Conservation (phyloP, 1,284 basidiomycete genomes). For the Moesziomyces sp. region DNA sequence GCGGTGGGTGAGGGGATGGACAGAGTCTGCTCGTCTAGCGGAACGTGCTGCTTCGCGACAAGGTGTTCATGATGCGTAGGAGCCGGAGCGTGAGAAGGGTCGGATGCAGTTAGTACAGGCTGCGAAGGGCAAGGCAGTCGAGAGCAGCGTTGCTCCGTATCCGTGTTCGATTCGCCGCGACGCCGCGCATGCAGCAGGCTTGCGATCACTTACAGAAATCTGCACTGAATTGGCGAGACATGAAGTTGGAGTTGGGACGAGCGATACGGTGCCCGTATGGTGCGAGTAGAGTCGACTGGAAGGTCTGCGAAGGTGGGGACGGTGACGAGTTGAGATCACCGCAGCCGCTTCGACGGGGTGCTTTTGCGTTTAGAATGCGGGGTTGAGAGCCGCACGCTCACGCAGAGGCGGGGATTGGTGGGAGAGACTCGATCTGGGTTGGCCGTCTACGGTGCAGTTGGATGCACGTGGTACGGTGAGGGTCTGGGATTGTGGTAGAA, state of each 20-base stretch:
- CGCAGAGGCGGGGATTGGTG: constrained; percentile 11
- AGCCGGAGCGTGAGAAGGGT: too few relatives aligned
- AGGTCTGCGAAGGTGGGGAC: not conserved
- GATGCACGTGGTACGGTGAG: constrained; percentile 10
- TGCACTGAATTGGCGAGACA: constrained; percentile 46
- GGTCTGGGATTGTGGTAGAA: constrained; percentile 50
- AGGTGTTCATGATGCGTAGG: not conserved
- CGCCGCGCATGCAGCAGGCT: not conserved
- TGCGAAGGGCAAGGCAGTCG: too few relatives aligned
- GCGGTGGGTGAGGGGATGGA: constrained; percentile 29
- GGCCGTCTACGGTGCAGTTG: constrained; percentile 27
- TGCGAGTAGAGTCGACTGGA: not conserved
- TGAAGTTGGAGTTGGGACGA: constrained; percentile 29
- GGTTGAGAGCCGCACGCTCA: constrained; percentile 6
- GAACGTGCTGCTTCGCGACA: constrained; percentile 24
- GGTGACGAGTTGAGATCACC: constrained; percentile 4
- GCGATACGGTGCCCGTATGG: constrained; percentile 17
- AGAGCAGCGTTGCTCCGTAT: not conserved
- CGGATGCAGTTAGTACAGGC: too few relatives aligned
- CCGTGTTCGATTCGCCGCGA: not conserved
- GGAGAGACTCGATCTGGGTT: constrained; percentile 5
- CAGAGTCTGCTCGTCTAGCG: constrained; percentile 32
- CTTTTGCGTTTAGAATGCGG: constrained; percentile 5
- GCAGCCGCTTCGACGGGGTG: constrained; percentile 9
- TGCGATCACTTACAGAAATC: constrained; percentile 37